Evolutionary conservation across 495 filamentous ascomycete genomes (phyloP), one percentile per base, ranked within the genome.

Genomic region (Aspergillus olivimuriae): DNA sequence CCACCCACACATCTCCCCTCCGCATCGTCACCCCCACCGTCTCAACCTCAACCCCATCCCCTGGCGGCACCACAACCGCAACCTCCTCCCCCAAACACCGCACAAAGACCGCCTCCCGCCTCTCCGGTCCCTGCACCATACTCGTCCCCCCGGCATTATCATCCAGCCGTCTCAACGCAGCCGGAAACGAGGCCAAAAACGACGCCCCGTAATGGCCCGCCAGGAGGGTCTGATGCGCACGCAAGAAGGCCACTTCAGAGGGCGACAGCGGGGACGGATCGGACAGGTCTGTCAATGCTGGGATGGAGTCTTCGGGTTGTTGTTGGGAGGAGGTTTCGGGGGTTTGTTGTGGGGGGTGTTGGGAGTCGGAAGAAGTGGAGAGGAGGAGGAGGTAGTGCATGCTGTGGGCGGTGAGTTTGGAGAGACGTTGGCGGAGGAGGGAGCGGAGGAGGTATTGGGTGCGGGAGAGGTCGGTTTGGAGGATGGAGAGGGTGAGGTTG

Each of bases 391-490:
- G 59, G 56, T 65, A 69, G 53, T 69, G 58, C 61, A 66, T 69
- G 56, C 61, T 63, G 52, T 68, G 53, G 46, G 61, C 62, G 34
- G 70, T 63, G 43, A 75, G 57, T 60, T 98, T 98, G 15, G 87
- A 75, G 31, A 98, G 81, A 21, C 92, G 74, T n/a, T 84, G 78
- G 36, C 92, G 77, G 32, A 97, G 72, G 47, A 87, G 83, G n/a
- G 81, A 84, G 44, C 92, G 80, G 26, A 96, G 73, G 26, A 97
- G 72, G 58, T 84, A 97, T 70, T 94, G 94, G 62, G 84, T 91
- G 30, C 92, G 73, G 62, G 95, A 86, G 38, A 97, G 80, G 71
- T 98, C 92, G 19, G 94, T 97, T 71, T 98, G 92, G 43, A 96
- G 81, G 48, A 98, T 83, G 35, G 96, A 94, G 51, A 97, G 83